phyloP scores from a whole-genome alignment of 1,284 basidiomycete genomes.

The Rhodotorula glutinis region DNA sequence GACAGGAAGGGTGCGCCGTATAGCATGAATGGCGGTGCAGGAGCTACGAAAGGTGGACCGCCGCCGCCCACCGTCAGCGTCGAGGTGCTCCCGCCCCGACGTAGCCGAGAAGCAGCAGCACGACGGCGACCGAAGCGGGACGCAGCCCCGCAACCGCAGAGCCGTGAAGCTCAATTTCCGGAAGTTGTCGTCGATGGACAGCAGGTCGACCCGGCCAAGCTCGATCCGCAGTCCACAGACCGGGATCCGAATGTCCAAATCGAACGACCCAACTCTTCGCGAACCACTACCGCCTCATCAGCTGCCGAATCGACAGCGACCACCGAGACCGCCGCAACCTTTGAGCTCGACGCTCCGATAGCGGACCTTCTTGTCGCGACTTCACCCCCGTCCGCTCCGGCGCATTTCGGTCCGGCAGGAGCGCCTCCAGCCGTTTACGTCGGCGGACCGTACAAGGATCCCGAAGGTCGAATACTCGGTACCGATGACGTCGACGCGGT shows the following conservation, averaged over 20 bases:
- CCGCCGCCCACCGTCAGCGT: slow-evolving; percentile 8
- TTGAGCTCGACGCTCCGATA: slow-evolving; percentile 4
- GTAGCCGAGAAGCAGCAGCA: background rate
- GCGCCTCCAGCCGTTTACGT: slow-evolving; percentile 9
- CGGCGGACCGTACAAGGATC: slow-evolving; percentile 5
- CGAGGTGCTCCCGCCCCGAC: slow-evolving; percentile 10
- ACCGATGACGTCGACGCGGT: background rate
- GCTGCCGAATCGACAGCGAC: background rate
- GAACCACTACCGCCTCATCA: background rate
- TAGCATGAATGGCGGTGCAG: background rate
- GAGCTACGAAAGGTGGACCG: background rate
- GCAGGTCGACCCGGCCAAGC: background rate
- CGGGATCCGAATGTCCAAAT: background rate
- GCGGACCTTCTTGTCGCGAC: slow-evolving; percentile 13
- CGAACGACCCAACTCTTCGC: background rate
- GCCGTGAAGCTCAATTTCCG: background rate
- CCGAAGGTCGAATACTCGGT: background rate
- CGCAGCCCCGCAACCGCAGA: background rate
- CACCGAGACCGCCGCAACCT: background rate
- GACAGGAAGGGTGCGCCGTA: no score
- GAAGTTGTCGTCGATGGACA: background rate
- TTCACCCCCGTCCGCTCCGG: slow-evolving; percentile 7
- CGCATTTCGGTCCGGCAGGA: slow-evolving; percentile 7
- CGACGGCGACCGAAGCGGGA: background rate
- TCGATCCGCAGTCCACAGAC: background rate